Evolutionary conservation across 805 yeast species (phyloP), one percentile per base, ranked within the genome.

Genomic region (Candida ascalaphidarum): DNA sequence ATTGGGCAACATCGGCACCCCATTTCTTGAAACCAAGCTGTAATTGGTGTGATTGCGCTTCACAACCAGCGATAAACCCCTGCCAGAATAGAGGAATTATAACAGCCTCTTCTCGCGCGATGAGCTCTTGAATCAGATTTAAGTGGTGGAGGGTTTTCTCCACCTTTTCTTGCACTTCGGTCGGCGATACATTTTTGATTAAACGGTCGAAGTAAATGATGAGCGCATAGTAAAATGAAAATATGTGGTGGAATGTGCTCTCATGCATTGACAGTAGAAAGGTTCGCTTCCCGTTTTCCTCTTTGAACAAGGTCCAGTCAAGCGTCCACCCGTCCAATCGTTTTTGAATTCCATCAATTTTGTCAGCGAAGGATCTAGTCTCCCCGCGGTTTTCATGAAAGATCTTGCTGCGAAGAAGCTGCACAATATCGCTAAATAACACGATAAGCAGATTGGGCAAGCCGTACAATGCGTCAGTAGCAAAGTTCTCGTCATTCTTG

Each of bases 61-160:
- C 85, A 43, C 92, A 79, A 0, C 94, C 95, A 1, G 89, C 86
- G 24, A 85, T 78, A 40, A 85, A 85, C 0, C 92, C 94, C 45
- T 81, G 89, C 92, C 95, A 85, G 41, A 83, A 75, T 19, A 83
- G 57, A 4, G 96, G 95, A 20, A 79, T 72, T 28, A 74, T 74
- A 13, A 79, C 68, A 1, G 78, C 74, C 29, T 61, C 58, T 15
- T 71, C 75, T 13, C 65, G 55, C 5, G 68, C 67, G 19, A 78
- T 74, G 27, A 82, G 56, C 22, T 50, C 46, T 32, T 76, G 81
- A 31, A 85, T 69, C 31, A 66, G 61, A 42, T 78, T 74, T 39
- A 84, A 55, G 45, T 80, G 85, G 14, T 62, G 56, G 28, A 84
- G 59, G 2, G 82, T 81, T 21, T 65, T 60, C 23, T 60, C 66